Evolutionary conservation across 2,329 filamentous ascomycete genomes (phyloP).

Genomic region (Huntiella moniliformis): DNA sequence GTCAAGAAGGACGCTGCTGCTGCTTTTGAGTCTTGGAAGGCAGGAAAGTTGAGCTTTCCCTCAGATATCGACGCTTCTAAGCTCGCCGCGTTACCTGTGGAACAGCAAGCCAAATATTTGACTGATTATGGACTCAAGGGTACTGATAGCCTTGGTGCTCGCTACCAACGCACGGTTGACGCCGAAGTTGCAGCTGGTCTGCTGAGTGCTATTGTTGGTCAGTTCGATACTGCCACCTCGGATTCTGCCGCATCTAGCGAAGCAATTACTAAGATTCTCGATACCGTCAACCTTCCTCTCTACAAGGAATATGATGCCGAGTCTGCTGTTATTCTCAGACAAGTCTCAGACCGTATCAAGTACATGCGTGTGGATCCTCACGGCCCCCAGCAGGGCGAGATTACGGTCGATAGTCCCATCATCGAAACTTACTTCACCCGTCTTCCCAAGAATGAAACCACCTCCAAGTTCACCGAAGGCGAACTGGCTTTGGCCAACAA

Average conservation of each 20-base stretch:
- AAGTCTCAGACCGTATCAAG: conserved; percentile 85
- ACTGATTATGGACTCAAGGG: conserved; percentile 51
- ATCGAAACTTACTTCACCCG: conserved; percentile 93
- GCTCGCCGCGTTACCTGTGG: conserved; percentile 10
- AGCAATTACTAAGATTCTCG: conserved; percentile 45
- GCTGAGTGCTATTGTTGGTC: conserved; percentile 16
- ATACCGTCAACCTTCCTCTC: conserved; percentile 70
- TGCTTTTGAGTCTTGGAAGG: conserved; percentile 52
- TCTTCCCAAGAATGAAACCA: conserved; percentile 59
- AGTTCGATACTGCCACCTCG: conserved; percentile 28
- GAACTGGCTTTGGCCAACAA: conserved; percentile 82
- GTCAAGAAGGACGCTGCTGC: conserved; percentile 52
- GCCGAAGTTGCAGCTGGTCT: conserved; percentile 43
- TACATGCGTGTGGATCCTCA: conserved; percentile 86
- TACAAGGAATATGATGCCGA: conserved; percentile 88
- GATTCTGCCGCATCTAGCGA: conserved; percentile 27
- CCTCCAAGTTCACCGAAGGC: conserved; percentile 54
- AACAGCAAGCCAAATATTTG: conserved; percentile 40
- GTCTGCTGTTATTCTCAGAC: conserved; percentile 63
- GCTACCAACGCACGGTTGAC: conserved; percentile 55
- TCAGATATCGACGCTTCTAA: conserved; percentile 20
- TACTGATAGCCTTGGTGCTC: conserved; percentile 56
- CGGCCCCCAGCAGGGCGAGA: conserved; percentile 68
- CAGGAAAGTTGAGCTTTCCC: conserved; percentile 36
- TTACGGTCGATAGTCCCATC: conserved; percentile 58